These are phyloP conservation scores for Spizellomyces sp. DNA, from an alignment of 192 early-diverging fungal species.

Conservation along the genomic window DNA sequence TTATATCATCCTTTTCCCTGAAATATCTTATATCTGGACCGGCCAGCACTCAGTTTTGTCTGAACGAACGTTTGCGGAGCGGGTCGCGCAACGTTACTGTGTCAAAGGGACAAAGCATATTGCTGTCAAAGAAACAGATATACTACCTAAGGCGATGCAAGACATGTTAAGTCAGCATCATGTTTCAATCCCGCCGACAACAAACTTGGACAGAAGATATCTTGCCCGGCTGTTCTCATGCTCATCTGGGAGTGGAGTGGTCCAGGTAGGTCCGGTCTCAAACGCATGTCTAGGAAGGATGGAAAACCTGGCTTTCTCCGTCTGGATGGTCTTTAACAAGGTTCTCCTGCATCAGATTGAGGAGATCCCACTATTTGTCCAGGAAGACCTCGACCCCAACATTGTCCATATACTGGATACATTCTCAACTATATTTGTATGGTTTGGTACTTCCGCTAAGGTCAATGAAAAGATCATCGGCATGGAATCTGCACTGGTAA, in stretches of 20 bases:
- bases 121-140: background rate
- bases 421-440: conserved; percentile 27
- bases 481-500: conserved; percentile 13
- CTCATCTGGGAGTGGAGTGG: conserved; percentile 12
- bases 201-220: background rate
- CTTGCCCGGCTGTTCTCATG: conserved; percentile 10
- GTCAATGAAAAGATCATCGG: conserved; percentile 31
- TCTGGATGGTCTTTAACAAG: background rate
- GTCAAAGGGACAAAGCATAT: background rate
- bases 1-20: background rate
- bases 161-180: background rate
- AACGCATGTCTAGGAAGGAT: background rate
- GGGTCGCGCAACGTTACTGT: background rate
- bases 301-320: background rate
- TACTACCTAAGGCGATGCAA: background rate
- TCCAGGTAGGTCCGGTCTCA: background rate
- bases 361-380: conserved; percentile 21
- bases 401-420: conserved; percentile 32
- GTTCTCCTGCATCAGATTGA: conserved; percentile 17
- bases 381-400: conserved; percentile 38
- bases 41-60: background rate
- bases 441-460: conserved; percentile 31
- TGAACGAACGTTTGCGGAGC: background rate
- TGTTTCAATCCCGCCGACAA: background rate
- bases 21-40: background rate